Percentiles rank a stretch among this genome's conserved stretches.
phyloP scores from a whole-genome alignment of 305 asterid species.

The Caryopteris hybrid region DNA sequence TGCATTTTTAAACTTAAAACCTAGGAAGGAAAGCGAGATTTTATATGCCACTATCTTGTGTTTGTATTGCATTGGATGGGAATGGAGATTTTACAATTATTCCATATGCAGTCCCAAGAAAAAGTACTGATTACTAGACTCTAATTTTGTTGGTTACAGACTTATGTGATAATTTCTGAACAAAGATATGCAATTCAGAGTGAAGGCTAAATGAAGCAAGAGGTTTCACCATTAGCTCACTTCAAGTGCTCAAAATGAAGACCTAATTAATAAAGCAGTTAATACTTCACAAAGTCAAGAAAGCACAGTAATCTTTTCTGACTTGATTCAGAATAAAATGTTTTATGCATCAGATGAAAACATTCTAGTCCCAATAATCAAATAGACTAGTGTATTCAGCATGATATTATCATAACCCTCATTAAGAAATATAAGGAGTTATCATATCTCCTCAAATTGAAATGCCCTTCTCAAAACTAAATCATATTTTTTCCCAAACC shows the following conservation, averaged over 20 bases:
- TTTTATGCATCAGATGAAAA: background rate
- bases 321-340: background rate
- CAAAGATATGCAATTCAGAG: background rate
- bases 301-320: background rate
- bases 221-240: background rate
- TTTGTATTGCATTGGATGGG: background rate
- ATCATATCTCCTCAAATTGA: background rate
- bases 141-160: background rate
- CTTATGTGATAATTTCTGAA: background rate
- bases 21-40: too few species aligned
- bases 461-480: background rate
- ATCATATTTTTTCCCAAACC: too few species aligned
- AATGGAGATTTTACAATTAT: background rate
- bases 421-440: background rate
- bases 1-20: background rate
- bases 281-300: background rate
- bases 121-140: background rate
- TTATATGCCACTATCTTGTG: background rate
- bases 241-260: background rate
- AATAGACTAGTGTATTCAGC: background rate
- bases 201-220: background rate
- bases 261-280: background rate
- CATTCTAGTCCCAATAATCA: background rate
- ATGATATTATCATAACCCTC: background rate
- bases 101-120: background rate